These are phyloP conservation scores for Diaporthe destruens DNA, from an alignment of 2,329 filamentous ascomycete genomes.

Conservation along the genomic window DNA sequence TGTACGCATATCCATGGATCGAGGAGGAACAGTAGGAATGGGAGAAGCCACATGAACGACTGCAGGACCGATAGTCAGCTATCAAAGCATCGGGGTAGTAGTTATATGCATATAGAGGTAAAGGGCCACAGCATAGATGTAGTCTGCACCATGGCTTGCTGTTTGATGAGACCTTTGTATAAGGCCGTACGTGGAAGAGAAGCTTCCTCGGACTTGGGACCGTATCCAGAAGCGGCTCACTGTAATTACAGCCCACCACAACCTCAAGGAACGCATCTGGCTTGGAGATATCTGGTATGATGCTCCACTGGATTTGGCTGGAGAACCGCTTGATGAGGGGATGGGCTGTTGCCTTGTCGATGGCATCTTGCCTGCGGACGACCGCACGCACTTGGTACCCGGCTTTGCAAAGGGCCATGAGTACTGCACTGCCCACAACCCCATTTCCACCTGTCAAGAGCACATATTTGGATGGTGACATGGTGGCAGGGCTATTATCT, in stretches of 20 bases:
- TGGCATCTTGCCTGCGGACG: constrained; percentile 33
- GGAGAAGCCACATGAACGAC: constrained; percentile 33
- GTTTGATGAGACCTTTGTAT: background rate
- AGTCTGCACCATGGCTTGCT: background rate
- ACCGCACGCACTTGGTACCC: constrained; percentile 29
- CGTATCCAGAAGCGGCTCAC: background rate
- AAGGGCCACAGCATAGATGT: background rate
- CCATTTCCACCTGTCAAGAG: constrained; percentile 34
- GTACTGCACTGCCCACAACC: constrained; percentile 24
- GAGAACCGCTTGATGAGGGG: constrained; percentile 5
- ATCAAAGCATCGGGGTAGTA: background rate
- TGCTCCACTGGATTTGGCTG: constrained; percentile 23
- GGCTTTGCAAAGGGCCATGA: constrained; percentile 33
- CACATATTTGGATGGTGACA: constrained; percentile 6
- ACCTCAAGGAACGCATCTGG: constrained; percentile 26
- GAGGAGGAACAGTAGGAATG: background rate
- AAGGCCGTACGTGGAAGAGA: background rate
- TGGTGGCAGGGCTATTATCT: background rate
- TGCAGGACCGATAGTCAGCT: background rate
- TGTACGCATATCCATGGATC: constrained; percentile 11
- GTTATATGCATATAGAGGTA: background rate
- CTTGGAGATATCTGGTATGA: constrained; percentile 23
- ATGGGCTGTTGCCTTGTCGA: constrained; percentile 16
- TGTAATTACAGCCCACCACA: constrained; percentile 25
- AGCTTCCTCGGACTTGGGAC: background rate